Conservation (phyloP, 768 basidiomycete species). For the Xanthoconium purpureum region DNA sequence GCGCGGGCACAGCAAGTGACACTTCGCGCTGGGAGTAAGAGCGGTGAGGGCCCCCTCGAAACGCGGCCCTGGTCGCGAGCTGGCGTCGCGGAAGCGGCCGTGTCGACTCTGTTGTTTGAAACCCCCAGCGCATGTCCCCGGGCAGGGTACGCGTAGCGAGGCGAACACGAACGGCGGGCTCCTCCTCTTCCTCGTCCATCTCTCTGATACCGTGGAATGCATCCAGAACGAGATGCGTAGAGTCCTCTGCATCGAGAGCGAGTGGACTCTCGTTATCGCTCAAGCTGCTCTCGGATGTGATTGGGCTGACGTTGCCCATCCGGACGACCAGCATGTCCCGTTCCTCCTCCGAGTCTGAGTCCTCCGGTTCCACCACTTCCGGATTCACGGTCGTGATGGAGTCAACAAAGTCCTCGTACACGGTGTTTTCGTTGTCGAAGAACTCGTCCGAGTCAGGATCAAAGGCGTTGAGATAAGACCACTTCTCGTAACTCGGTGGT, state of each 20-base stretch:
- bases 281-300: slow-evolving; percentile 40
- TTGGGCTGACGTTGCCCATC: slow-evolving; percentile 34
- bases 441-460: slow-evolving; percentile 83
- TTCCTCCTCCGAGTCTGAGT: slow-evolving; percentile 28
- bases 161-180: slow-evolving; percentile 22
- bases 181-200: slow-evolving; percentile 17
- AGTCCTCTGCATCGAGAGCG: slow-evolving; percentile 41
- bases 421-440: slow-evolving; percentile 53
- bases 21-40: neutral
- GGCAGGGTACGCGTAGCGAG: slow-evolving; percentile 18
- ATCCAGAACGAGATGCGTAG: slow-evolving; percentile 38
- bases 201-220: slow-evolving; percentile 30
- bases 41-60: neutral
- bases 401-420: slow-evolving; percentile 64
- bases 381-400: slow-evolving; percentile 23
- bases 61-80: neutral
- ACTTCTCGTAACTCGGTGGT: slow-evolving; percentile 45
- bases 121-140: slow-evolving; percentile 7
- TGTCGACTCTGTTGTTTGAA: slow-evolving; percentile 1
- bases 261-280: slow-evolving; percentile 51
- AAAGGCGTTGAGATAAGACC: slow-evolving; percentile 65
- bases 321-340: slow-evolving; percentile 33
- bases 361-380: slow-evolving; percentile 9
- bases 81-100: slow-evolving; percentile 5
- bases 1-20: slow-evolving; percentile 17